Evolutionary conservation across 1,284 basidiomycete species (phyloP).

Genomic region (Microbotryum violaceum): DNA sequence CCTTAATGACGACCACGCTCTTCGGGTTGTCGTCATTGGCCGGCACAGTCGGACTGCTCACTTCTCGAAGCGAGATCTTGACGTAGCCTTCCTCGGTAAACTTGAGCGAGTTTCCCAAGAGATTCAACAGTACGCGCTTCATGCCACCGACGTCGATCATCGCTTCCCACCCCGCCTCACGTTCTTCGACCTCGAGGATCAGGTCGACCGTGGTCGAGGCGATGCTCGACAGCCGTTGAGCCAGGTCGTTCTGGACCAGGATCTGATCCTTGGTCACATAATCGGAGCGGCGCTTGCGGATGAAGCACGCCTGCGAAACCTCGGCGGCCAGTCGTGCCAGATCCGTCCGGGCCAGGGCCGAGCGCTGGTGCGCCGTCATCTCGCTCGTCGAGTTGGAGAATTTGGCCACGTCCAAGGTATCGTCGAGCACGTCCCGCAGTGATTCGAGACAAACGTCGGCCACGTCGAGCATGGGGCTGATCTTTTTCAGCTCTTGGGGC

Average conservation of each 20-base stretch:
- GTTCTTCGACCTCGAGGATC: slow-evolving; percentile 18
- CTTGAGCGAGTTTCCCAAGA: slow-evolving; percentile 24
- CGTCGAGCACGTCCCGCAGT: slow-evolving; percentile 22
- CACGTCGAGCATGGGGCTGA: slow-evolving; percentile 16
- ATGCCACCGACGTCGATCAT: slow-evolving; percentile 16
- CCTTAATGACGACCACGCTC: slow-evolving; percentile 6
- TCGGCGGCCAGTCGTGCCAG: slow-evolving; percentile 11
- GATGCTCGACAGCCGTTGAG: neutral
- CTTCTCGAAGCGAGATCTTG: slow-evolving; percentile 13
- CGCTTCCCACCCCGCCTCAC: slow-evolving; percentile 11
- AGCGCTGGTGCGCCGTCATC: slow-evolving; percentile 3
- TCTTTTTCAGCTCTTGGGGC: slow-evolving; percentile 10
- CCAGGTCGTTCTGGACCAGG: neutral
- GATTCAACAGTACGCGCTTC: slow-evolving; percentile 20
- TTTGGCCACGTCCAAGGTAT: slow-evolving; percentile 20
- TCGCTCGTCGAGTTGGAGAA: slow-evolving; percentile 8
- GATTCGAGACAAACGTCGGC: slow-evolving; percentile 14
- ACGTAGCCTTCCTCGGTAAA: slow-evolving; percentile 20
- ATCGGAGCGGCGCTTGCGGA: slow-evolving; percentile 19
- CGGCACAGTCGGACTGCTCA: neutral
- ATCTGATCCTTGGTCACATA: slow-evolving; percentile 3
- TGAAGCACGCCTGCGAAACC: slow-evolving; percentile 11
- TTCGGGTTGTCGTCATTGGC: neutral
- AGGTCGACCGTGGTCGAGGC: slow-evolving; percentile 10
- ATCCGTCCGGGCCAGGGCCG: neutral